Conservation (phyloP, 257 asterid genomes). For the Rubia yunnanensis region DNA sequence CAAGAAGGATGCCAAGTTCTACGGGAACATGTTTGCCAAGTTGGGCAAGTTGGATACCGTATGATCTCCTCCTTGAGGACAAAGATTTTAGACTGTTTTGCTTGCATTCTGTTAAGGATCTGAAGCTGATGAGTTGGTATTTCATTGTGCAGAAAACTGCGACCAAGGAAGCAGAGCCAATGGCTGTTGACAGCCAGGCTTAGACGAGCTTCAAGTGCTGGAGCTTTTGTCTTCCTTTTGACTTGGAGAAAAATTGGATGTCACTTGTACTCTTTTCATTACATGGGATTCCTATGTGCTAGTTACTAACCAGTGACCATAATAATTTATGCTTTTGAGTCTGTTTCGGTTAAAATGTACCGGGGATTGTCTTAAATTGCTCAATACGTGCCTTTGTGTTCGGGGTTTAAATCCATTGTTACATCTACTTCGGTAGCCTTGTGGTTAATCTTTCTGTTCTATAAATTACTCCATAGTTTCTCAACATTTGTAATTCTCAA, state of each 20-base stretch:
- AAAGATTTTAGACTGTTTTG: background rate
- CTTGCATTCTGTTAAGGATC: background rate
- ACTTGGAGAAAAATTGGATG: background rate
- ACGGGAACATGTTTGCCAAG: constrained; percentile 43
- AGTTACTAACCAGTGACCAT: background rate
- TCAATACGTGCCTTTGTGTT: background rate
- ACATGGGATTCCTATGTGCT: background rate
- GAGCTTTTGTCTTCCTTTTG: background rate
- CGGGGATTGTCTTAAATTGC: background rate
- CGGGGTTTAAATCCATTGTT: no score
- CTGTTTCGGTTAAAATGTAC: background rate
- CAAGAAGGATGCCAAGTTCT: constrained; percentile 37
- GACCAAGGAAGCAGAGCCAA: constrained; percentile 30
- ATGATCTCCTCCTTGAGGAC: background rate
- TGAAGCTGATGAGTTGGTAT: background rate
- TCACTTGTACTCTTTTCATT: background rate
- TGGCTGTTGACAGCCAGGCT: constrained; percentile 57
- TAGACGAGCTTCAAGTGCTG: constrained; percentile 38
- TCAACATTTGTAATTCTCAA: no score
- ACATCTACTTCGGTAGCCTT: no score
- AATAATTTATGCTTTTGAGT: background rate
- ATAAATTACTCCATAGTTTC: no score
- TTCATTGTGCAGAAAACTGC: constrained; percentile 27
- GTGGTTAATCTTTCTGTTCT: no score
- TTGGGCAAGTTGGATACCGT: constrained; percentile 27